Evolutionary conservation across 2,329 filamentous ascomycete genomes (phyloP), one percentile per base, ranked within the genome.

Genomic region (Sordariomycetes sp.): DNA sequence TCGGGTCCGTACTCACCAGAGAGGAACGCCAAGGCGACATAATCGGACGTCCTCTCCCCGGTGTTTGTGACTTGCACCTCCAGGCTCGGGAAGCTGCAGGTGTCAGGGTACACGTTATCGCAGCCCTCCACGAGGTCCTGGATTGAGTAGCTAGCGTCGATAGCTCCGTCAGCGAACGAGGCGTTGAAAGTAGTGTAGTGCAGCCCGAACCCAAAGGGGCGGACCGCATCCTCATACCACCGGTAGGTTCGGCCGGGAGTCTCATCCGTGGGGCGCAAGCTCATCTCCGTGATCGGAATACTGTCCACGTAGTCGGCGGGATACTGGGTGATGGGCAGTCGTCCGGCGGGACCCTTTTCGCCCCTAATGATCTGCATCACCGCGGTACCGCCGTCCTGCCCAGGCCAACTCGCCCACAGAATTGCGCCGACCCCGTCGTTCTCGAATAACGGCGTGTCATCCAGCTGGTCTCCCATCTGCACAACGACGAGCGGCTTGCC

Each of bases 381-480:
- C 0, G 81, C 82, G 10, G 69, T 67, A 2, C 82, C 82, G 12
- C 82, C 82, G 43, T 78, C 76, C 66, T 85, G 81, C 1, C 82
- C 81, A 0, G 82, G 82, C 59, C 81, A 85, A 0, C 80, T 79
- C 0, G 71, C 78, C 81, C 82, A 85, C 0, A 85, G 63, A 0
- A 85, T 64, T 0, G 78, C 74, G 32, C 71, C 74, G 58, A 85
- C 73, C 56, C 76, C 76, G 1, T 68, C 62, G 57, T 79, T 76
- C 4, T 66, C 68, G 6, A 78, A 64, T 3, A 84, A 64, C 2
- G 78, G 72, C 0, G 75, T 72, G 59, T 75, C 75, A 63, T 85
- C 82, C 24, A 84, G 61, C 62, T 78, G 74, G 12, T 72, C 73
- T 16, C 80, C 79, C 62, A 82, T 72, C 59, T 80, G 75, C 1